These are phyloP conservation scores for Penicillium sumatraense DNA, from an alignment of 2,329 filamentous ascomycete species.

Conservation along the genomic window DNA sequence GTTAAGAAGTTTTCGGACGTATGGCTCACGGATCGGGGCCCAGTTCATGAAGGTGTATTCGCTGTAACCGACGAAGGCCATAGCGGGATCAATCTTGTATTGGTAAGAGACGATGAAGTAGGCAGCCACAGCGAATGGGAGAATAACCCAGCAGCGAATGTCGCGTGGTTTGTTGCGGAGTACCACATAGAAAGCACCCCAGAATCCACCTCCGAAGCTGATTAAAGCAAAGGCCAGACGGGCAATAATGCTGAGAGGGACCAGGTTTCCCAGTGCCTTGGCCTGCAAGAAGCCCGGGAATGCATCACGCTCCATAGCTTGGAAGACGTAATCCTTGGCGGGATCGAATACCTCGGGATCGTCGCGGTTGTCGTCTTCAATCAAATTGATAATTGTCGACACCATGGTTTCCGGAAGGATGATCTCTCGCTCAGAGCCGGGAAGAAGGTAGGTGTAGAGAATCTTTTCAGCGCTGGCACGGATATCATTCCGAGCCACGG, in stretches of 20 bases:
- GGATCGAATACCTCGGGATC: constrained; percentile 97
- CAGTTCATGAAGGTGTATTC: constrained; percentile 97
- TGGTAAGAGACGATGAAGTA: constrained; percentile 92
- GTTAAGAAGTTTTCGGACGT: constrained; percentile 81
- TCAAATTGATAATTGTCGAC: constrained; percentile 79
- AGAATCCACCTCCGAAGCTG: constrained; percentile 88
- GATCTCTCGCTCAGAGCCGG: constrained; percentile 95
- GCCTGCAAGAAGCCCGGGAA: constrained; percentile 94
- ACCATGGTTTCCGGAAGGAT: constrained; percentile 88
- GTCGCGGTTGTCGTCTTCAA: constrained; percentile 89
- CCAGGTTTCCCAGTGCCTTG: constrained; percentile 94
- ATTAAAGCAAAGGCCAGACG: constrained; percentile 83
- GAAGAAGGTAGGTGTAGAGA: constrained; percentile 94
- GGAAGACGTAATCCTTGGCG: constrained; percentile 98
- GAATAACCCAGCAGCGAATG: constrained; percentile 84
- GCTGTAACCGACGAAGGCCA: constrained; percentile 86
- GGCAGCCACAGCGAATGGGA: constrained; percentile 89
- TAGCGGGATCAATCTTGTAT: constrained; percentile 89
- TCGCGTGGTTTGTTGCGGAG: constrained; percentile 78
- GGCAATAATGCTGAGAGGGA: constrained; percentile 85
- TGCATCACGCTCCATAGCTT: constrained; percentile 99
- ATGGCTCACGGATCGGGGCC: constrained; percentile 84
- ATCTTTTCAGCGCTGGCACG: constrained; percentile 96
- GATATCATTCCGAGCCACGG: constrained; percentile 86
- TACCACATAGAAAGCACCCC: constrained; percentile 91